Percentiles rank a stretch among this genome's conserved stretches.
These are phyloP conservation scores for Vitis rupestris DNA, from an alignment of 164 flowering plant genomes.

Conservation along the genomic window DNA sequence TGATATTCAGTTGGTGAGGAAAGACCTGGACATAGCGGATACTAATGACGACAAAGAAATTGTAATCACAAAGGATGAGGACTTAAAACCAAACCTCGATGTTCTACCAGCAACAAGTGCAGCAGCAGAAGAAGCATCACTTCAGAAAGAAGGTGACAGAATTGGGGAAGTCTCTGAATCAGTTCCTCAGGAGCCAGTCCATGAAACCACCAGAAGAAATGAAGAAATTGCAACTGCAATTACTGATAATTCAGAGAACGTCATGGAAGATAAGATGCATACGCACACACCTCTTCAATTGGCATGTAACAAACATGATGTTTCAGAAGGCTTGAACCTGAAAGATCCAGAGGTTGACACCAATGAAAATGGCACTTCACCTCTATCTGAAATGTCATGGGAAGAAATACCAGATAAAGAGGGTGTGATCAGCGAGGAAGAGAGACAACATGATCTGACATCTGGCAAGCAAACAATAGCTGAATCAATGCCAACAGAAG, in stretches of 20 bases:
- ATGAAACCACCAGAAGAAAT: neutral
- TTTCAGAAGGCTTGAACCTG: constrained; percentile 7
- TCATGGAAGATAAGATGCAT: constrained; percentile 18
- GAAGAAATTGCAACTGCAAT: constrained; percentile 9
- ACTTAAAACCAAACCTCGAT: constrained; percentile 4
- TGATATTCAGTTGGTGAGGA: constrained; percentile 10
- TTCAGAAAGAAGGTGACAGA: constrained; percentile 7
- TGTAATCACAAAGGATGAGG: constrained; percentile 9
- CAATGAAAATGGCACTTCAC: constrained; percentile 2
- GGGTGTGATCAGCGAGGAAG: constrained; percentile 8
- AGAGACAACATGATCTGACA: constrained; percentile 5
- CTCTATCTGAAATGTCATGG: constrained; percentile 7
- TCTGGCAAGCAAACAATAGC: constrained; percentile 7
- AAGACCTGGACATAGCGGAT: constrained; percentile 8
- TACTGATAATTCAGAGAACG: constrained; percentile 9
- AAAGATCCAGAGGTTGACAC: constrained; percentile 7
- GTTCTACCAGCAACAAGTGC: constrained; percentile 4
- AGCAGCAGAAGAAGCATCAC: constrained; percentile 18
- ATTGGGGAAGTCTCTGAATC: constrained; percentile 10
- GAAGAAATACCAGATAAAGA: constrained; percentile 12
- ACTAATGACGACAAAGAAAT: constrained; percentile 8
- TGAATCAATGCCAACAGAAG: constrained; percentile 16
- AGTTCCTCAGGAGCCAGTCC: constrained; percentile 9
- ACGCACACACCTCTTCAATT: neutral
- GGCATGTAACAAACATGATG: neutral